phyloP scores from a whole-genome alignment of 257 asterid genomes.

The Gentiana straminea region DNA sequence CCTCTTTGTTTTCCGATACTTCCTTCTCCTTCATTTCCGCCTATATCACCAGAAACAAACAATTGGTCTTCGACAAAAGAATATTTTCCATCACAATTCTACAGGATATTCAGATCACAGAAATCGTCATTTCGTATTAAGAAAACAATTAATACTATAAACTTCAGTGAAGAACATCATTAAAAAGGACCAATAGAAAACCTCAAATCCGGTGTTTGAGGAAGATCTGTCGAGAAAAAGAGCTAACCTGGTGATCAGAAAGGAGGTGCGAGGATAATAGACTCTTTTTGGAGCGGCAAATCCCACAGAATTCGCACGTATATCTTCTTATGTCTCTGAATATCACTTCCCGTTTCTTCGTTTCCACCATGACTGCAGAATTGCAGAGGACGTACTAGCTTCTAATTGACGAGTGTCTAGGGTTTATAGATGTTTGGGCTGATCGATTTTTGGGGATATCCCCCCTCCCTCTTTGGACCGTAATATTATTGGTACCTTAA shows the following conservation, averaged over 20 bases:
- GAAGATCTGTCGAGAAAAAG: neutral
- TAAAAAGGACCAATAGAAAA: neutral
- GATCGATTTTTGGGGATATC: no score
- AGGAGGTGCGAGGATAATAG: slow-evolving; percentile 58
- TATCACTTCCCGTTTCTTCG: slow-evolving; percentile 21
- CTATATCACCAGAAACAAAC: neutral
- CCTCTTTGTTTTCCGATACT: slow-evolving; percentile 8
- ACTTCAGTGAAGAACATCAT: neutral
- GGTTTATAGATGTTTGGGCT: no score
- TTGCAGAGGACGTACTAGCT: no score
- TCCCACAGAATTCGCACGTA: slow-evolving; percentile 72
- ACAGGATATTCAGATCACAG: no score
- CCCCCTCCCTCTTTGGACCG: no score
- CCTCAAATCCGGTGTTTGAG: neutral
- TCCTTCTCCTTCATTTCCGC: slow-evolving; percentile 29
- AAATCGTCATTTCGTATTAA: no score
- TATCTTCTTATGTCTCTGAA: slow-evolving; percentile 68
- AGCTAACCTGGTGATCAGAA: slow-evolving; percentile 49
- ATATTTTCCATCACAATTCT: neutral
- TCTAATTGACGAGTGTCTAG: no score
- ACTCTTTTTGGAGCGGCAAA: slow-evolving; percentile 79
- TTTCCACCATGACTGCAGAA: slow-evolving; percentile 12
- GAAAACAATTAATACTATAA: no score
- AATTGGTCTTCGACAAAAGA: neutral
- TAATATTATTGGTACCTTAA: no score